Conservation (phyloP, 352 stramenopile species). For the Globisporangium splendens region DNA sequence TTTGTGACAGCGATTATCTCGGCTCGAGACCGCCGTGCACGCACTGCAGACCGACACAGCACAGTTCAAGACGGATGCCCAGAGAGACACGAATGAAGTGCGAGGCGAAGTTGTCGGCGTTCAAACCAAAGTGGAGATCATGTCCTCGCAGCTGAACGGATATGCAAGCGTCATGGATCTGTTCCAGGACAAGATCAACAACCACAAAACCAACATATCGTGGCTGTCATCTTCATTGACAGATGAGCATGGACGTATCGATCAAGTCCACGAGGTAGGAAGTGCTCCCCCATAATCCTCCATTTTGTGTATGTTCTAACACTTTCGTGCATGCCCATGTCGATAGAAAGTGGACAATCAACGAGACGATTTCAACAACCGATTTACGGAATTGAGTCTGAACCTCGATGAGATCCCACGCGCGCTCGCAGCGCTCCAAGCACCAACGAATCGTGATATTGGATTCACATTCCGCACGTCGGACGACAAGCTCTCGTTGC, state of each 20-base stretch:
- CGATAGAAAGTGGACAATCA: constrained; percentile 80
- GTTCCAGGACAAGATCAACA: constrained; percentile 66
- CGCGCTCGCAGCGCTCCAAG: constrained; percentile 44
- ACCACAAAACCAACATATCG: constrained; percentile 38
- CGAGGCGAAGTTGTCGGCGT: constrained; percentile 45
- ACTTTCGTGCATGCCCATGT: background rate
- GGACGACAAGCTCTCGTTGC: constrained; percentile 50
- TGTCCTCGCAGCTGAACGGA: constrained; percentile 52
- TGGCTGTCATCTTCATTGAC: constrained; percentile 47
- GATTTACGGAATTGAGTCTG: constrained; percentile 54
- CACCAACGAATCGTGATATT: constrained; percentile 12
- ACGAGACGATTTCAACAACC: constrained; percentile 55
- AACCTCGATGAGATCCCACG: constrained; percentile 61
- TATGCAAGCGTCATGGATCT: constrained; percentile 56
- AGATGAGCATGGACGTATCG: constrained; percentile 41
- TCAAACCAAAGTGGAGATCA: constrained; percentile 35
- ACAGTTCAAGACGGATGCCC: constrained; percentile 31
- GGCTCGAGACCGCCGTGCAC: constrained; percentile 41
- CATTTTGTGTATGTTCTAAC: background rate
- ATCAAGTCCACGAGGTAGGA: constrained; percentile 47
- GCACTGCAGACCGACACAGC: constrained; percentile 41
- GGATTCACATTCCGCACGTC: constrained; percentile 52
- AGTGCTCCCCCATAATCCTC: background rate
- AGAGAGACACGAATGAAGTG: constrained; percentile 38
- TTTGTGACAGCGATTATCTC: constrained; percentile 52